Base-by-base conservation (phyloP, 768 basidiomycete genomes). In the Dendrothele bispora region DNA sequence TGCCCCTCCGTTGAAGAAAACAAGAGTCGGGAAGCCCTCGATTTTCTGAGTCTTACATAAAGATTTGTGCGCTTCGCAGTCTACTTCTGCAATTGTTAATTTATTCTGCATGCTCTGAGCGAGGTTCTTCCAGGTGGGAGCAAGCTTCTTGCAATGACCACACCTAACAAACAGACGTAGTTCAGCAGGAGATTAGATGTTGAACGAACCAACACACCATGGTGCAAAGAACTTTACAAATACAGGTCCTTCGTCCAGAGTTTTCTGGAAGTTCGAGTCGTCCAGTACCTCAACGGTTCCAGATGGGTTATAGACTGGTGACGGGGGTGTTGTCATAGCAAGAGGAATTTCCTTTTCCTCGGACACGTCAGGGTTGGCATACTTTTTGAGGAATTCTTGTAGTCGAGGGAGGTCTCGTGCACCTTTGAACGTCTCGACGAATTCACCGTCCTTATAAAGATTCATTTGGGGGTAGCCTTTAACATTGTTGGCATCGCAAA, bases 121-220 rank as follows among this genome's bases (percentile, higher is more conserved):
- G 3, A 99, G 78, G 40, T 86, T 73, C 1, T 69, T 70, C 91
- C 93, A 98, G 0, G 72, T 76, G 43, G 85, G 93, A 1, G 91
- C 90, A 2, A 98, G 76, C 61, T 91, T 91, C 71, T 97, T 95
- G 78, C 95, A 99, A 67, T 98, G 95, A 4, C 90, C 90, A 62
- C 95, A 98, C 91, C 80, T 80, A 30, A 38, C 43, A 22, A 38
- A 27, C 21, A 27, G 21, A 30, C 22, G 5, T 2, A 20, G 39
- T 14, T 20, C 18, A 49, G 21, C n/a, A n/a, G n/a, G n/a, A n/a
- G n/a, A n/a, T 35, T 5, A 21, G 37, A 34, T 21, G 7, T 22
- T 29, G 5, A n/a, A 21, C 17, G 5, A 21, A 21, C 7, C 12
- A 20, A 60, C 64, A 26, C 59, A 83, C 87, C 95, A 98, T 0